phyloP scores from a whole-genome alignment of 768 basidiomycete species.

The Lactarius hengduanensis region DNA sequence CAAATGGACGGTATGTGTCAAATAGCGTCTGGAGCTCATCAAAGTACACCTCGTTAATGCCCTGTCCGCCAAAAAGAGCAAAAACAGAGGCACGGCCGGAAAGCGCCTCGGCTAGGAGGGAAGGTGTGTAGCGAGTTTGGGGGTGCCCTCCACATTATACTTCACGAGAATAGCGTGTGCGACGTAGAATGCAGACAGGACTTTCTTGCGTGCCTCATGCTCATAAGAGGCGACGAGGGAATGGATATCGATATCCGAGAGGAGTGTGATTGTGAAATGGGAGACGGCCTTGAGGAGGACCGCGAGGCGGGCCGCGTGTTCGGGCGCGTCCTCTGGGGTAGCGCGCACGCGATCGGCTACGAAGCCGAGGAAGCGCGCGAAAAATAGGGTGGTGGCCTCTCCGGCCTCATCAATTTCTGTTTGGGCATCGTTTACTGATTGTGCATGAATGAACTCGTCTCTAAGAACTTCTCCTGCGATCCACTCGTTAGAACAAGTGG shows the following conservation, averaged over 20 bases:
- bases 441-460: constrained; percentile 79
- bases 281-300: constrained; percentile 74
- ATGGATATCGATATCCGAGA: constrained; percentile 75
- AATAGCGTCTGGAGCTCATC: constrained; percentile 91
- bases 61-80: constrained; percentile 96
- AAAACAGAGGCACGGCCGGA: constrained; percentile 73
- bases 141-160: constrained; percentile 52
- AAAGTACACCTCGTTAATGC: constrained; percentile 97
- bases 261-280: constrained; percentile 75
- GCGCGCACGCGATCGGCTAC: constrained; percentile 61
- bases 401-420: constrained; percentile 53
- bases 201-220: constrained; percentile 68
- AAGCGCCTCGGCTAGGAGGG: constrained; percentile 62
- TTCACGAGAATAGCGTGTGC: constrained; percentile 70
- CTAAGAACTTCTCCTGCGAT: constrained; percentile 88
- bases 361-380: constrained; percentile 80
- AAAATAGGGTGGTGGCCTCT: constrained; percentile 73
- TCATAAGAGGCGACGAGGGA: constrained; percentile 74
- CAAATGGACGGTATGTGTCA: constrained; percentile 88
- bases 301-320: constrained; percentile 47
- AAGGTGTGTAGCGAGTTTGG: constrained; percentile 59
- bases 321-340: constrained; percentile 48
- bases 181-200: constrained; percentile 76
- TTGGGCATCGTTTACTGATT: constrained; percentile 56
- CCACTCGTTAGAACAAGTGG: constrained; percentile 81